Evolutionary conservation across 1,139 yeast species (phyloP), one percentile per base, ranked within the genome.

Genomic region (Suhomyces bokatorum): DNA sequence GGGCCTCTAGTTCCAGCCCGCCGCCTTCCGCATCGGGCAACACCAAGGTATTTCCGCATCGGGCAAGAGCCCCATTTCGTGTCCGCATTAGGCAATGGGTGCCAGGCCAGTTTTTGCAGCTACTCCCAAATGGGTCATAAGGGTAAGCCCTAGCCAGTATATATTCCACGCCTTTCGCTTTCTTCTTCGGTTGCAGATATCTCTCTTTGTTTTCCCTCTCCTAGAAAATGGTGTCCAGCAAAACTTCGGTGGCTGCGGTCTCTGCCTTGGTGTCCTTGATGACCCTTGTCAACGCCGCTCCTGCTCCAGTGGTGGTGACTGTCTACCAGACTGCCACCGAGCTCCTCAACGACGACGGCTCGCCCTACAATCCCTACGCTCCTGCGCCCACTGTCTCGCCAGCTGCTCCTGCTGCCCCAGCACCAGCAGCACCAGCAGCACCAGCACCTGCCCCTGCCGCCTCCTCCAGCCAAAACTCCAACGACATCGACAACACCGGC

Each of bases 251-350:
- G 32, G 43, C 43, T 32, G 36, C 36, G 30, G 13, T 40, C 12
- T 16, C 43, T 31, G 28, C 43, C 36, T 33, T 39, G 32, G 27
- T 37, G 22, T 24, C 43, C 6, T 40, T 50, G 30, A 43, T 37
- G 12, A 43, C 46, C 40, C 44, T 40, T 13, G 48, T 42, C 20
- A 27, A 44, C 26, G 53, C 51, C 15, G 55, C 55, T 4, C 70
- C 72, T 3, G 59, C 59, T 8, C 47, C 64, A 17, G 42, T 28
- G 12, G 44, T 40, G 32, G 42, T 43, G 10, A 45, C 46, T 13
- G 43, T 43, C n/a, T 39, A 22, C 34, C 43, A 43, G 20, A 43
- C 46, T 8, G 40, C 42, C 37, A 43, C 46, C 20, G 32, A 43
- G 17, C 32, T 42, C 24, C 11, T 43, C 29, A 27, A 43, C 24